Conservation (phyloP, 768 basidiomycete genomes). For the Dictyophora rubrovolvata region DNA sequence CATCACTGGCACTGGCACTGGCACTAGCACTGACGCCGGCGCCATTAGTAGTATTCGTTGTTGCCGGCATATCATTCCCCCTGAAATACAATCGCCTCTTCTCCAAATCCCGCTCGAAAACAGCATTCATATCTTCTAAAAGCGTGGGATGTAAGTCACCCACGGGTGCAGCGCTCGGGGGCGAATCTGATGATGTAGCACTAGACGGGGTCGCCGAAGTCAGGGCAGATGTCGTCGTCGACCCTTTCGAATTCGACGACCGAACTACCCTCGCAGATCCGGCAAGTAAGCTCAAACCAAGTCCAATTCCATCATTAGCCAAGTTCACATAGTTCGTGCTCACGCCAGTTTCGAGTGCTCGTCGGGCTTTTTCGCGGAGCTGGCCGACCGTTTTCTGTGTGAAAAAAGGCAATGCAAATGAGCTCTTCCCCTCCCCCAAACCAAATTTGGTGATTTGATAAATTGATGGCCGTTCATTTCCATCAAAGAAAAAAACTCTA, state of each 20-base stretch:
- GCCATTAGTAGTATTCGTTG: too few species aligned
- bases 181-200: neutral
- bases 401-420: neutral
- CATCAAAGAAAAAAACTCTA: neutral
- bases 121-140: neutral
- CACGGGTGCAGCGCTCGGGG: neutral
- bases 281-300: neutral
- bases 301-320: neutral
- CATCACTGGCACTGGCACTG: too few species aligned
- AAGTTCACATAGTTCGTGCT: neutral
- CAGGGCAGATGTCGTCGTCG: neutral
- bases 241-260: too few species aligned
- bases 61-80: too few species aligned
- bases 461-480: neutral
- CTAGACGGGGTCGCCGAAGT: neutral
- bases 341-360: neutral
- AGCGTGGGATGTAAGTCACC: neutral
- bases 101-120: neutral
- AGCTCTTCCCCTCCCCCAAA: neutral
- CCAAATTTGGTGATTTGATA: neutral
- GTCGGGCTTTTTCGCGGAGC: neutral
- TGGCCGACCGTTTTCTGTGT: neutral
- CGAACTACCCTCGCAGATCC: neutral
- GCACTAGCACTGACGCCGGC: too few species aligned
- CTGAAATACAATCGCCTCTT: neutral